Evolutionary conservation across 106 monocot species (phyloP), one percentile per base, ranked within the genome.

Genomic region (Dioscorea alata): DNA sequence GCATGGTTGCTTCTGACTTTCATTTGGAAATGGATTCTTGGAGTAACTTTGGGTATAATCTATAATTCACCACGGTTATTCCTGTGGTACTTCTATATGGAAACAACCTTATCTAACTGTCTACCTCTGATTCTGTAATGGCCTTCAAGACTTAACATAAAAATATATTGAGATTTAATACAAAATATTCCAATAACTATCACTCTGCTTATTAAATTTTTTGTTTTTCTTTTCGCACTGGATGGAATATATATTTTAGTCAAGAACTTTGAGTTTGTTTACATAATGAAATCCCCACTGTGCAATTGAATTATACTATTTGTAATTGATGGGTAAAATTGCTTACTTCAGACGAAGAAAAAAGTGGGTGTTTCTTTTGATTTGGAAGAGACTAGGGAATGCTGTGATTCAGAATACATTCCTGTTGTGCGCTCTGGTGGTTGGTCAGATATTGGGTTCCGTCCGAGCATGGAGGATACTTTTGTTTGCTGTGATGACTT

Each of bases 401-500:
- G 58, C 20, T 67, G 66, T 60, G 75, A 78, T 13, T 9, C 67
- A 23, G 86, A 80, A 0, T 94, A 69, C 78, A 17, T 85, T 1
- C 94, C 94, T 14, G 61, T 90, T 56, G 70, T 94, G 33, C 82
- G 94, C 7, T 94, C 94, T 61, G 90, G 94, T 50, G 80, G 73
- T n/a, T 94, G 84, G 78, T 75, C 87, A 69, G 94, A 94, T 66
- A 83, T 88, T 35, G 94, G 94, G 18, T 80, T 71, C 42, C 84
- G 90, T 12, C 59, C 65, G 21, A 88, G 68, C 63, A 94, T 94
- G 94, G 94, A 94, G 65, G 94, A 94, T 75, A 78, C 70, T 14
- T 85, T 67, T 76, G 71, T 94, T 72, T 94, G 94, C 71, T 81
- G 71, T 70, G 90, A 94, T 33, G 72, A 90, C 61, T 78, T 94